Percentiles rank a stretch among this genome's conserved stretches.
phyloP scores from a whole-genome alignment of 768 basidiomycete genomes.

The Phylloporus rhodoxanthus region DNA sequence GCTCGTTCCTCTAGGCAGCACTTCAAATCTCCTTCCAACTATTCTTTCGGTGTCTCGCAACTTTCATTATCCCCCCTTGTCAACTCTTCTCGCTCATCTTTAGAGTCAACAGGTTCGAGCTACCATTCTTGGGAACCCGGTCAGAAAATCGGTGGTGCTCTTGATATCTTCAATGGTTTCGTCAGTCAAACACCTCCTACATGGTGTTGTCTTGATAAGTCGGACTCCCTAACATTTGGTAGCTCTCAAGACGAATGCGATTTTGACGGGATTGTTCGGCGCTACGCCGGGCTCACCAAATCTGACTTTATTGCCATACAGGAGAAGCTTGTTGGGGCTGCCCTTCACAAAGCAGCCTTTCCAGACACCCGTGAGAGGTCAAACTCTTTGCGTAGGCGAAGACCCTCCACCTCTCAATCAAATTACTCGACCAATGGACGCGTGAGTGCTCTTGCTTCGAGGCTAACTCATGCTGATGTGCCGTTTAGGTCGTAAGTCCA shows the following conservation, averaged over 20 bases:
- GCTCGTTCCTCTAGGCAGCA: conserved; percentile 52
- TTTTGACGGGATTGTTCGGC: conserved; percentile 60
- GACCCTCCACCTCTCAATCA: conserved; percentile 81
- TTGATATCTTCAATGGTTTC: conserved; percentile 48
- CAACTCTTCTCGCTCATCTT: conserved; percentile 73
- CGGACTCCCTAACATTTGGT: conserved; percentile 42
- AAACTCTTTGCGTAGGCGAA: conserved; percentile 66
- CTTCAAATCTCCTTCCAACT: conserved; percentile 43
- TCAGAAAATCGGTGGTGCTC: conserved; percentile 46
- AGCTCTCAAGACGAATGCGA: conserved; percentile 52
- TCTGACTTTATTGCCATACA: conserved; percentile 68
- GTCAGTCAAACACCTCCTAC: conserved; percentile 43
- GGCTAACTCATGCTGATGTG: conserved; percentile 4
- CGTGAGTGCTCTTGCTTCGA: conserved; percentile 25
- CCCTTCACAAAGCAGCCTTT: conserved; percentile 48
- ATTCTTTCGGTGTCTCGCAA: conserved; percentile 46
- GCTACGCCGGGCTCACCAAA: conserved; percentile 63
- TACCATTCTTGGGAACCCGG: conserved; percentile 75
- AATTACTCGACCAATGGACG: conserved; percentile 59
- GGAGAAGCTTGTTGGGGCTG: conserved; percentile 65
- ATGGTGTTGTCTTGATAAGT: conserved; percentile 65
- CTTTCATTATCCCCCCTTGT: conserved; percentile 65
- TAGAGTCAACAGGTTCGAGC: conserved; percentile 78
- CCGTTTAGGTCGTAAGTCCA: conserved; percentile 52
- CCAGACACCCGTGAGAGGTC: conserved; percentile 57